Evolutionary conservation across 176 grass and related monocot genomes (phyloP).

Genomic region (Phoenix roebelenii): DNA sequence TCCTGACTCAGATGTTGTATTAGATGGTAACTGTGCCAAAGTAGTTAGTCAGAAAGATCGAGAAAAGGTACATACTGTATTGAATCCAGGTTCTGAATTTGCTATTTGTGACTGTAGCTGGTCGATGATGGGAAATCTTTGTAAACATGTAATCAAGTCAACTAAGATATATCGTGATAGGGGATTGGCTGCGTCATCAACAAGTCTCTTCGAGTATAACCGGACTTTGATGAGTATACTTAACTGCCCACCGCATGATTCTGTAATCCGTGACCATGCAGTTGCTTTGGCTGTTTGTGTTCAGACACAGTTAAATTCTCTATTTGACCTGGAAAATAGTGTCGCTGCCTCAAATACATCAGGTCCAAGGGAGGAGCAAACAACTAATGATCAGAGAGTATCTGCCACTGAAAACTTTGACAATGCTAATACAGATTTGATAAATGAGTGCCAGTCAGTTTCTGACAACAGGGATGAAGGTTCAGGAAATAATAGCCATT

Average conservation of each 20-base stretch:
- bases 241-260: constrained; percentile 58
- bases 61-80: constrained; percentile 47
- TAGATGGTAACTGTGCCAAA: constrained; percentile 46
- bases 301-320: constrained; percentile 49
- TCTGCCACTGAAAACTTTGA: constrained; percentile 9
- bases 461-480: too few species aligned
- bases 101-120: constrained; percentile 79
- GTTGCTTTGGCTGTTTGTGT: constrained; percentile 65
- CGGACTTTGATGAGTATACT: constrained; percentile 57
- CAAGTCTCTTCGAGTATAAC: constrained; percentile 53
- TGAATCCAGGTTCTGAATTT: constrained; percentile 75
- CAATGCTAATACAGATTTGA: constrained; percentile 13
- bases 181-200: constrained; percentile 47
- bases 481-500: too few species aligned
- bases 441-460: neutral
- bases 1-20: constrained; percentile 50
- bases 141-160: constrained; percentile 63
- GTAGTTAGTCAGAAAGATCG: constrained; percentile 54
- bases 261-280: constrained; percentile 64
- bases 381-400: constrained; percentile 18
- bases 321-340: constrained; percentile 20
- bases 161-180: constrained; percentile 54
- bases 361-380: constrained; percentile 11
- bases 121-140: constrained; percentile 77
- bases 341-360: neutral